Evolutionary conservation across 2,329 filamentous ascomycete species (phyloP), one percentile per base, ranked within the genome.

Genomic region (Cytospora chrysosperma): DNA sequence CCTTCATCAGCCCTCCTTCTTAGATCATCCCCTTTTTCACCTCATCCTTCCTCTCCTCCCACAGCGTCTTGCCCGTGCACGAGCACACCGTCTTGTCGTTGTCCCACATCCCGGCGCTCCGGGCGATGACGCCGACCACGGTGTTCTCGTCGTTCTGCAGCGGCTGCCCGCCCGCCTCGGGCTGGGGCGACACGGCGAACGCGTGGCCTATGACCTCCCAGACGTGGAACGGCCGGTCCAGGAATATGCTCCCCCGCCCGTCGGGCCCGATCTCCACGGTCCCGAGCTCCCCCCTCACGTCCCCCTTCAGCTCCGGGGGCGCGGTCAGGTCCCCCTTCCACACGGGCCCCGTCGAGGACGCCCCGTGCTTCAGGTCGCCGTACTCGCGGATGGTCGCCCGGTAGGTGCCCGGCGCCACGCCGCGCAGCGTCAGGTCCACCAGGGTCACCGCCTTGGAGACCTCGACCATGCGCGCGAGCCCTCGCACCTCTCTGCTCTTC

Each of bases 41-140:
- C 79, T 97, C 92, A 72, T 97, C 93, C 77, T 89, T 88, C 70
- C 95, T 87, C 82, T 99, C 95, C 77, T 99, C 91, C 95, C 95
- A 99, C 13, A 99, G 86, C 62, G 93, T 98, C 86, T 98, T 98
- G 4, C 95, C 95, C 43, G 93, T 96, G 77, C 95, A 99, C 55
- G 93, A 97, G 76, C 95, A 99, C 7, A 99, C 94, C 53, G 91
- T 97, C 84, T 98, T 99, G 75, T 97, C 92, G 71, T 99, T 97
- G 75, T 97, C 94, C 95, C 95, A 99, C 66, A 97, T 90, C n/a
- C 95, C 95, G 19, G 95, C 94, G 76, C 93, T 97, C 73, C 95
- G 84, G 56, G 95, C 95, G 77, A 99, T 92, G 58, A 99, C 93
- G 10, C 95, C 95, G 2, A 97, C 91, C 57, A 97, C 81, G 24